Evolutionary conservation across 805 yeast species (phyloP).

Genomic region (Ogataea paraovalis): DNA sequence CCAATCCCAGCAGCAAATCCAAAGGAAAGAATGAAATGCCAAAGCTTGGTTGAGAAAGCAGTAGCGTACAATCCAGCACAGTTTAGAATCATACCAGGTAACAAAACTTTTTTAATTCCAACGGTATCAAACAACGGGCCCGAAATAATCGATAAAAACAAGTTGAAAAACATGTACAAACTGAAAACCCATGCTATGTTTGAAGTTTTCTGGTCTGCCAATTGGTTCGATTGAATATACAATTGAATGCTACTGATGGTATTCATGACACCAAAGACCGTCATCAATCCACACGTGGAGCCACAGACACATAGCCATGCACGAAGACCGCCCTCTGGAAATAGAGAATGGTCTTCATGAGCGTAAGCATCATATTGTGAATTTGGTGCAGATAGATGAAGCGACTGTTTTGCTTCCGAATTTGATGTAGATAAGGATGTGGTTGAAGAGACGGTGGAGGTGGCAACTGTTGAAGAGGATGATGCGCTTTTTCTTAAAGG

Average conservation of each 20-base stretch:
- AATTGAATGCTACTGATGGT: conserved; percentile 61
- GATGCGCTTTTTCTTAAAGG: background rate
- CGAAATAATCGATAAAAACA: conserved; percentile 34
- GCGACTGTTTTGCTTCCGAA: background rate
- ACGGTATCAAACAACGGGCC: conserved; percentile 58
- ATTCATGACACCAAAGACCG: conserved; percentile 55
- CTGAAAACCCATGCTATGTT: conserved; percentile 68
- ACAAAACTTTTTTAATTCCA: conserved; percentile 49
- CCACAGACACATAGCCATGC: conserved; percentile 61
- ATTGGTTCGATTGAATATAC: conserved; percentile 55
- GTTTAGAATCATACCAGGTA: conserved; percentile 42
- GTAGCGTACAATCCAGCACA: conserved; percentile 51
- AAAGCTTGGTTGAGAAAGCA: conserved; percentile 44
- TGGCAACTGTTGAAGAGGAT: background rate
- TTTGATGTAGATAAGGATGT: background rate
- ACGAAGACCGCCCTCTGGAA: conserved; percentile 58
- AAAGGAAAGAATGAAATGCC: conserved; percentile 59
- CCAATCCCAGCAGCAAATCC: conserved; percentile 58
- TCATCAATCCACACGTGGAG: conserved; percentile 51
- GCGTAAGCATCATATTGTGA: conserved; percentile 18
- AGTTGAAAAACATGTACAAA: conserved; percentile 48
- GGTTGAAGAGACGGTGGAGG: background rate
- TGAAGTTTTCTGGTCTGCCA: conserved; percentile 41
- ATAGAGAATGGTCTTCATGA: conserved; percentile 25
- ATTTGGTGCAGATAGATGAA: background rate